phyloP scores from a whole-genome alignment of 2,329 filamentous ascomycete species.

The Penicillium sp. region DNA sequence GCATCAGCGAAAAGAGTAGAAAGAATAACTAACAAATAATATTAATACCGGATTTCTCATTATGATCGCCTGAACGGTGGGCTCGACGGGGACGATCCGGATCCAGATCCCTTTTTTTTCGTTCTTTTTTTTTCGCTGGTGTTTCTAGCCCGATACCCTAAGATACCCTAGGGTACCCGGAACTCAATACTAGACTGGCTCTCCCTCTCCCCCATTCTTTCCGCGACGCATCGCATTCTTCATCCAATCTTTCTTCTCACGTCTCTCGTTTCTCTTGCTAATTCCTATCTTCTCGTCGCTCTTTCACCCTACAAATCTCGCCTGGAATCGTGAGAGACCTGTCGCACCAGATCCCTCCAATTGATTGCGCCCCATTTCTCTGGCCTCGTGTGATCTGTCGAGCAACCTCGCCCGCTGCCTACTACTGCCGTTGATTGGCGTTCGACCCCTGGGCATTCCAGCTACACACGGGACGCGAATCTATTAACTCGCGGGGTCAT shows the following conservation, averaged over 20 bases:
- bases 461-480: constrained; percentile 14
- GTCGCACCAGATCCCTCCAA: background rate
- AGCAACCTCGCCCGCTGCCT: constrained; percentile 4
- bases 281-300: constrained; percentile 6
- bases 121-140: background rate
- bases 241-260: too few species aligned
- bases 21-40: background rate
- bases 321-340: too few species aligned
- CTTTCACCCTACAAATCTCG: too few species aligned
- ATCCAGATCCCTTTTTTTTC: constrained; percentile 23
- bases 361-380: constrained; percentile 1
- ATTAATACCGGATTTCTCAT: background rate
- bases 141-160: constrained; percentile 1
- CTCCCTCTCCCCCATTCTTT: constrained; percentile 3
- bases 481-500: constrained; percentile 12
- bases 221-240: constrained; percentile 19
- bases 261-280: constrained; percentile 6
- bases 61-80: constrained; percentile 23
- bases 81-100: constrained; percentile 23
- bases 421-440: constrained; percentile 16
- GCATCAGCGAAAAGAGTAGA: too few species aligned
- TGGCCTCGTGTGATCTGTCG: constrained; percentile 21
- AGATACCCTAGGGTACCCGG: background rate
- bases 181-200: background rate
- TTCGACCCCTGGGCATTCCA: constrained; percentile 12